A percentile compares a stretch with the other conserved stretches of the same genome.
Evolutionary conservation across 305 asterid species (phyloP).

Genomic region (Fraxinus nigra): DNA sequence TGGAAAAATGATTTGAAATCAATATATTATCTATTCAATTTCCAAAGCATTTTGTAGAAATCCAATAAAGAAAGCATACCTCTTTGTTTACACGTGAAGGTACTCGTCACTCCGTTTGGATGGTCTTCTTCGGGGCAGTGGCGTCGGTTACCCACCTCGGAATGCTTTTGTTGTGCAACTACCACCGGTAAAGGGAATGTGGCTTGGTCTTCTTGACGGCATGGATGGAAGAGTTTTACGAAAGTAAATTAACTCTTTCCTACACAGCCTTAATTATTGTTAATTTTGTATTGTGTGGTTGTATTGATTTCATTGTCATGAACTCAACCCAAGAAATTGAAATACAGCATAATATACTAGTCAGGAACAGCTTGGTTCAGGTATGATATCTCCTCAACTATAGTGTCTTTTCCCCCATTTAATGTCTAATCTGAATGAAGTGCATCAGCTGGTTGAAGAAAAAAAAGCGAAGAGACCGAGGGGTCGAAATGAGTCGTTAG

Average conservation of each 20-base stretch:
- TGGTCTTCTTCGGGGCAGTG: slow-evolving; percentile 94
- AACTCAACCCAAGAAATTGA: background rate
- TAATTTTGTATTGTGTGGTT: background rate
- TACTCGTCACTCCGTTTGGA: slow-evolving; percentile 92
- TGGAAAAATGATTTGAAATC: background rate
- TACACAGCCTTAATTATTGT: no score
- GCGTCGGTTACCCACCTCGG: slow-evolving; percentile 96
- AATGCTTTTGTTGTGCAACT: slow-evolving; percentile 76
- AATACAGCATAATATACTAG: background rate
- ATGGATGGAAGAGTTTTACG: slow-evolving; percentile 88
- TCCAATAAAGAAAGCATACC: background rate
- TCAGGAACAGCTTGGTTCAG: background rate
- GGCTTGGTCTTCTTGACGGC: slow-evolving; percentile 96
- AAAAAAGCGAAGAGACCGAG: background rate
- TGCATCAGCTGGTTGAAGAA: background rate
- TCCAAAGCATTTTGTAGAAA: background rate
- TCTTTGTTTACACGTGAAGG: slow-evolving; percentile 38
- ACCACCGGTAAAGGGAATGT: slow-evolving; percentile 79
- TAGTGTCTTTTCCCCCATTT: background rate
- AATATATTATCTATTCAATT: background rate
- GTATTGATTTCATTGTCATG: background rate
- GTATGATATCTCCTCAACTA: background rate
- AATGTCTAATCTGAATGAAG: background rate
- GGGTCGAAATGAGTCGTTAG: no score
- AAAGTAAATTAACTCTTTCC: background rate